Percentiles rank a stretch among this genome's conserved stretches.
These are phyloP conservation scores for Tephrocybe sp. DNA, from an alignment of 768 basidiomycete species.

Conservation along the genomic window DNA sequence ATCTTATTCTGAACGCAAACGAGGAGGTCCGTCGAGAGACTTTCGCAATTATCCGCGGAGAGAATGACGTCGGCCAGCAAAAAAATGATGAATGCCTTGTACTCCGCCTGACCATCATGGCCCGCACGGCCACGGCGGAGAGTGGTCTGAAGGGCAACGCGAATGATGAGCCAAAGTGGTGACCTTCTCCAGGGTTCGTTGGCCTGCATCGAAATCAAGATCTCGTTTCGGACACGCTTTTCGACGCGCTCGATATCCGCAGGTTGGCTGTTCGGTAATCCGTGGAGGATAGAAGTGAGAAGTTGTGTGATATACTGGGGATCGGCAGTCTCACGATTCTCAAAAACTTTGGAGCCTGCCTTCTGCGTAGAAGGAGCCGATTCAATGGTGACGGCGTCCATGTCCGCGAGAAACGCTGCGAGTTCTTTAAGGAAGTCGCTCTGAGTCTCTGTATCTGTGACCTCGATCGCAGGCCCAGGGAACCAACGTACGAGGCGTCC, in stretches of 20 bases:
- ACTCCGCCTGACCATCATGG: conserved; percentile 19
- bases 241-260: conserved; percentile 27
- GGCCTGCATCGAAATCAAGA: conserved; percentile 39
- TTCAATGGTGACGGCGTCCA: conserved; percentile 34
- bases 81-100: conserved; percentile 51
- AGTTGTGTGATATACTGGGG: conserved; percentile 51
- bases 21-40: conserved; percentile 34
- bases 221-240: conserved; percentile 49
- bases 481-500: conserved; percentile 47
- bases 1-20: conserved; percentile 37
- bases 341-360: conserved; percentile 31
- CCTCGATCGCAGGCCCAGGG: conserved; percentile 42
- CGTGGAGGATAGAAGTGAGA: conserved; percentile 47
- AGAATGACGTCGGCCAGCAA: conserved; percentile 31
- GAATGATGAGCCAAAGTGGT: conserved; percentile 48
- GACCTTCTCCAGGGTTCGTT: conserved; percentile 49
- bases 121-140: conserved; percentile 16
- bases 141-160: conserved; percentile 44
- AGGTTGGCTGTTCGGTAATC: conserved; percentile 28
- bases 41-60: conserved; percentile 14
- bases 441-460: conserved; percentile 29
- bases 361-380: conserved; percentile 35
- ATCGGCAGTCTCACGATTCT: conserved; percentile 39
- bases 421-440: conserved; percentile 33
- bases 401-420: conserved; percentile 35